A percentile compares a stretch with the other conserved stretches of the same genome.
Evolutionary conservation across 2,329 filamentous ascomycete species (phyloP).

Genomic region (Diaporthe destruens): DNA sequence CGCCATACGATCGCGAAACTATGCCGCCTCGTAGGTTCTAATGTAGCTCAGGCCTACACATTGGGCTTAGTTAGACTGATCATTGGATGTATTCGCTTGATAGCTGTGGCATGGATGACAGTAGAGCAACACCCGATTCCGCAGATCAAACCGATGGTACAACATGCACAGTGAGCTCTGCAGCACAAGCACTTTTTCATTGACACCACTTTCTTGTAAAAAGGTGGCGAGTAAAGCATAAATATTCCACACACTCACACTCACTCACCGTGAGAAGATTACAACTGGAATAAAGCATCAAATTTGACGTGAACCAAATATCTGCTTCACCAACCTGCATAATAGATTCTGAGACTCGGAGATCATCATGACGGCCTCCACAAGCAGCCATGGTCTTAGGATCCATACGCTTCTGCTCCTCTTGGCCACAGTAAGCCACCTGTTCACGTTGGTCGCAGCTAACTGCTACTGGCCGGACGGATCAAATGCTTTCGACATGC

Average conservation of each 20-base stretch:
- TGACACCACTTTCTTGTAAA: background rate
- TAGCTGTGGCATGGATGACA: conserved; percentile 2
- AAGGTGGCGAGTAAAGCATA: background rate
- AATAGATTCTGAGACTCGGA: too few species aligned
- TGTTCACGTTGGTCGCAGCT: background rate
- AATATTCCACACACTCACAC: background rate
- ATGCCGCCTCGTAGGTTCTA: background rate
- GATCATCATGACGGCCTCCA: background rate
- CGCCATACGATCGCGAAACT: background rate
- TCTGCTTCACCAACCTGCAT: background rate
- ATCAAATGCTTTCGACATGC: conserved; percentile 27
- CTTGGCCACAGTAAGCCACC: background rate
- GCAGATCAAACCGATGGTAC: background rate
- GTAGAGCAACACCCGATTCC: background rate
- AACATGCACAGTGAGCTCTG: background rate
- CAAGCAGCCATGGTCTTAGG: background rate
- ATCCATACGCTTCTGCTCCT: background rate
- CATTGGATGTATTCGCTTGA: background rate
- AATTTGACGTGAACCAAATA: background rate
- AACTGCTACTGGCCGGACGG: conserved; percentile 35
- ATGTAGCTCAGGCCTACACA: background rate
- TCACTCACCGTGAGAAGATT: background rate
- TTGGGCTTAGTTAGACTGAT: background rate
- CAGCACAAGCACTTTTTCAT: background rate
- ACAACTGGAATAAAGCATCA: background rate